Evolutionary conservation across 371 early-diverging fungal species (phyloP).

Genomic region (Capillidium heterosporum): DNA sequence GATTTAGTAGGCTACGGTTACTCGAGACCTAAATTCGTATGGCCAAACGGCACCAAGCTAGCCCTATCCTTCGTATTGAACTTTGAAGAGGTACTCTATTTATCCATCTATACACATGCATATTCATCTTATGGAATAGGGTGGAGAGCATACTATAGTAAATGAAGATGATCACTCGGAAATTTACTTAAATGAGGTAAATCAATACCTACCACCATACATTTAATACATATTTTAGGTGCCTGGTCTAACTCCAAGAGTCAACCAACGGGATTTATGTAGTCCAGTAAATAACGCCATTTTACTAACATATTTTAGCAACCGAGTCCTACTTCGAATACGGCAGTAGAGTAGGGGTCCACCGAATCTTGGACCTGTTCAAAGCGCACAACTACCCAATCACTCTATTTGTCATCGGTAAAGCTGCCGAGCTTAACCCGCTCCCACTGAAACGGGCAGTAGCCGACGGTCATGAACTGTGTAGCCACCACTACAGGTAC

Average conservation of each 20-base stretch:
- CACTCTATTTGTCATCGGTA: background rate
- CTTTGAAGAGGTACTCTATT: background rate
- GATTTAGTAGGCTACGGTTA: background rate
- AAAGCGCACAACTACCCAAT: background rate
- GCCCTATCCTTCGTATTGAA: conserved; percentile 1
- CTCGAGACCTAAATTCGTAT: background rate
- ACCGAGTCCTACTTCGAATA: conserved; percentile 4
- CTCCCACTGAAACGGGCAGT: background rate
- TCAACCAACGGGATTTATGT: background rate
- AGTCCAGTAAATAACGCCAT: background rate
- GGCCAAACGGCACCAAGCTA: conserved; percentile 1
- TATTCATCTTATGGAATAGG: background rate
- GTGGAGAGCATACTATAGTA: conserved; percentile 2
- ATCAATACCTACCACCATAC: background rate
- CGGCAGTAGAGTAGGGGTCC: background rate
- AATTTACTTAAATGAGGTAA: conserved; percentile 1
- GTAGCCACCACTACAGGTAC: conserved; percentile 2
- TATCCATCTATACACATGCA: background rate
- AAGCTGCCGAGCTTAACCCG: background rate
- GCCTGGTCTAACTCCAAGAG: background rate
- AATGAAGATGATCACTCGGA: background rate
- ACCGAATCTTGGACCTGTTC: background rate
- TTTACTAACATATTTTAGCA: background rate
- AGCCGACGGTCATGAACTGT: conserved; percentile 1
- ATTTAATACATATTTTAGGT: background rate